Evolutionary conservation across 2,329 filamentous ascomycete genomes (phyloP), one percentile per base, ranked within the genome.

Genomic region (Aspergillus terreus): DNA sequence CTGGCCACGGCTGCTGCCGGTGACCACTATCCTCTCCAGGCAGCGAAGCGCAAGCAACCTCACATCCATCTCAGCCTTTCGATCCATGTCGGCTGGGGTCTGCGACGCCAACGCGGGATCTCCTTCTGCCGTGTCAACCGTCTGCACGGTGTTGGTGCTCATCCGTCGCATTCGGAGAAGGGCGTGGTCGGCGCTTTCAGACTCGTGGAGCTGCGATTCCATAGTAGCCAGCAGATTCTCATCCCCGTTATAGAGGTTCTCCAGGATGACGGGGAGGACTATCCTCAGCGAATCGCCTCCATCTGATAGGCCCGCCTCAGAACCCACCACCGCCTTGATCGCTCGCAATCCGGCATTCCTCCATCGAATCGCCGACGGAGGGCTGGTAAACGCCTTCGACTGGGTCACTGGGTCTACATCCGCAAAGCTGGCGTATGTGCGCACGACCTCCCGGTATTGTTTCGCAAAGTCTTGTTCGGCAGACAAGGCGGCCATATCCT

Each of bases 41-140:
- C 91, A 95, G 62, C 91, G 86, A 61, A 96, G 78, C 4, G 94
- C 92, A 56, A 95, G 76, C 6, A 95, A 78, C 25, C 88, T 88
- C 14, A 91, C 90, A 64, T 95, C 88, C 73, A 96, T 86, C 71
- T 97, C 92, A 1, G 90, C 92, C 54, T 94, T 76, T 68, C 87
- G 90, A 71, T 97, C 94, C 23, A 90, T 90, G 65, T 96, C 92
- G 21, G 86, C 86, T 1, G 89, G 88, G 0, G 90, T 90, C 49
- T 87, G 89, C 1, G 87, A 82, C 21, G 88, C 87, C 10, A 79
- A 70, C 10, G 80, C 75, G 46, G 83, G 80, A 41, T 88, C 81
- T 55, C 88, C 88, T 5, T 84, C 81, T 40, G 85, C 82, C 0
- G 84, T 85, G 44, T 89, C 87, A 46, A 79, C 79, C 1, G 88